These are phyloP conservation scores for Aurantiochytrium sp. DNA, from an alignment of 108 stramenopile genomes.

Conservation along the genomic window DNA sequence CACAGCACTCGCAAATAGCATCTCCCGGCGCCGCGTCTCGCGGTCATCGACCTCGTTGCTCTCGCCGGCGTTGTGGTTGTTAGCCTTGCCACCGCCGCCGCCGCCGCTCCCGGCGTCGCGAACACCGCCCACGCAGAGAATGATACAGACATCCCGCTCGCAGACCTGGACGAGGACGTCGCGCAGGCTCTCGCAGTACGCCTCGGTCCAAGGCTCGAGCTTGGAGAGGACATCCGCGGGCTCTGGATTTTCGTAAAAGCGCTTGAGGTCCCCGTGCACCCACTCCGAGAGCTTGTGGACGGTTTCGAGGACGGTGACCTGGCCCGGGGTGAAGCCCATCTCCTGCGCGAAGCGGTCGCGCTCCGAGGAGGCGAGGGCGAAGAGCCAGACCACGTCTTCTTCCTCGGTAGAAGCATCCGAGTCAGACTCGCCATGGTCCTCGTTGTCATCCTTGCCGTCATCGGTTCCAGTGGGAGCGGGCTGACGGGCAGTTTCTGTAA, in stretches of 20 bases:
- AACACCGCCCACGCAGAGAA: neutral
- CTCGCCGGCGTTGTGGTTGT: no score
- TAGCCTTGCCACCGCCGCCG: no score
- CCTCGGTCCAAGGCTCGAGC: neutral
- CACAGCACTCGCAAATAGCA: neutral
- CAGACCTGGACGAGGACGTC: neutral
- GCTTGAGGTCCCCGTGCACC: neutral
- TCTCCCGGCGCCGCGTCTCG: no score
- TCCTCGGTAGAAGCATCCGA: neutral
- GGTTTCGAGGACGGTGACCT: neutral
- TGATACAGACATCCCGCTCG: neutral
- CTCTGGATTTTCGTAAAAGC: neutral
- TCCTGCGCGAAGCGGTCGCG: neutral
- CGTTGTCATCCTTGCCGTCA: neutral
- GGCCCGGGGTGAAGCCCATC: neutral
- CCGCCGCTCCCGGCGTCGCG: no score
- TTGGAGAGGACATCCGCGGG: neutral
- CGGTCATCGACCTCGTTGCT: no score
- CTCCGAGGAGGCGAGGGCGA: neutral
- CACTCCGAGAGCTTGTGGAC: neutral
- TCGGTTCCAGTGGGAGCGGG: neutral
- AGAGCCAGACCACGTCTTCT: neutral
- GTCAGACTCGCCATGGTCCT: neutral
- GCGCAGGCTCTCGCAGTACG: neutral
- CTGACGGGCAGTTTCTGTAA: no score